A percentile compares a stretch with the other conserved stretches of the same genome.
Evolutionary conservation across 2,329 filamentous ascomycete species (phyloP).

Genomic region (Magnaporthales sp.): DNA sequence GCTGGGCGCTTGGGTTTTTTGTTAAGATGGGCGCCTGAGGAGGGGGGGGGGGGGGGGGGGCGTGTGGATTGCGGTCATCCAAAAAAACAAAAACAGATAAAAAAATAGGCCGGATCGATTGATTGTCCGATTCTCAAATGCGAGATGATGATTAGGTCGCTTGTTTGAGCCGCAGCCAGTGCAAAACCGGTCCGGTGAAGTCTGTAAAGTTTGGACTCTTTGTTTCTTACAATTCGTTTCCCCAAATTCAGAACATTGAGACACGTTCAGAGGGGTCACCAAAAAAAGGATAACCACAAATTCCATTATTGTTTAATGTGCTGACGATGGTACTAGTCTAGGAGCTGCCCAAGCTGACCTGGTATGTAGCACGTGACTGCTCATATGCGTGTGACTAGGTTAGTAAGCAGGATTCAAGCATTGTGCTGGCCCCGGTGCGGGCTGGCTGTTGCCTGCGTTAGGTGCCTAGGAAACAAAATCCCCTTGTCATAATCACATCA

Average conservation of each 20-base stretch:
- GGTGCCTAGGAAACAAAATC: not conserved
- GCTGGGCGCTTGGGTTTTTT: not conserved
- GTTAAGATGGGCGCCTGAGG: not conserved
- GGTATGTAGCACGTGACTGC: not conserved
- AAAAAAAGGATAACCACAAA: not conserved
- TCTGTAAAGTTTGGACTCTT: not conserved
- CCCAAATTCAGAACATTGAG: too few relatives aligned
- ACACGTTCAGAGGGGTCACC: not conserved
- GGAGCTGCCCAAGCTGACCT: not conserved
- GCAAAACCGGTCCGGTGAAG: not conserved
- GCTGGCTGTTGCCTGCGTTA: not conserved
- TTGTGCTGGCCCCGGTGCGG: too few relatives aligned
- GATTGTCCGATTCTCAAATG: not conserved
- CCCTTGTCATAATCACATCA: not conserved
- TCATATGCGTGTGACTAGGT: not conserved
- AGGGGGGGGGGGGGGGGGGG: too few relatives aligned
- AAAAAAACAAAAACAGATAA: not conserved
- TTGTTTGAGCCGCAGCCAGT: constrained; percentile 1
- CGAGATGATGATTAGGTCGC: not conserved
- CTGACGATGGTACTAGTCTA: not conserved
- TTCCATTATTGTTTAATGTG: not conserved
- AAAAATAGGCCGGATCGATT: not conserved
- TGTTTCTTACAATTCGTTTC: not conserved
- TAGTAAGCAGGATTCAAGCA: not conserved
- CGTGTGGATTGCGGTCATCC: not conserved